Evolutionary conservation across 2,329 filamentous ascomycete genomes (phyloP), one percentile per base, ranked within the genome.

Genomic region (Fusarium torulosum): DNA sequence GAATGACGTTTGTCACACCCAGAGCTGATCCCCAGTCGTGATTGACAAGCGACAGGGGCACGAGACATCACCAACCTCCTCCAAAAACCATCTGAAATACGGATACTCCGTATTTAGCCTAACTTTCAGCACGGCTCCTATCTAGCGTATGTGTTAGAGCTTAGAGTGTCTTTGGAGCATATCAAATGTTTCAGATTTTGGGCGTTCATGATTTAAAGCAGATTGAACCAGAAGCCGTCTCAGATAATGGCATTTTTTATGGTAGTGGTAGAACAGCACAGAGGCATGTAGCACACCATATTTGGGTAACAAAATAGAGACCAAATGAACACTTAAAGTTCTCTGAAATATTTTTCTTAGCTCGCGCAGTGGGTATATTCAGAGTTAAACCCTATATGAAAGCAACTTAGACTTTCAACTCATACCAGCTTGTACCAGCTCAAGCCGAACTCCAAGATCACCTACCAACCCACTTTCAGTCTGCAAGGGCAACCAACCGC

Each of bases 41-140:
- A 47, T 49, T 29, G 31, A 42, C 54, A 55, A 35, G 60, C 29
- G 31, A 42, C 61, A 55, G 37, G 62, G 54, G 47, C 21, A 33
- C 37, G 43, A 65, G 55, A 56, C 63, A 56, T 45, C 40, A 60
- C 63, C 63, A 66, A 37, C 61, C 63, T 47, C 61, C 47, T 47
- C 50, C 37, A 47, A 27, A 61, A 20, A 27, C 45, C 11, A 60
- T 33, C 35, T 51, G 44, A 42, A 51, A 43, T 41, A 52, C 29
- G 29, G 8, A 33, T n/a, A n/a, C n/a, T n/a, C n/a, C n/a, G 10
- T 33, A 33, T 27, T 29, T n/a, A 46, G 27, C 41, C 43, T 43
- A 43, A 45, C 29, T 23, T 35, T 33, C 29, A 63, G 14, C 41
- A 20, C 15, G 54, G 35, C 42, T 42, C 50, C 21, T 42, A 29